Evolutionary conservation across 371 early-diverging fungal species (phyloP), one percentile per base, ranked within the genome.

Genomic region (Rozella allomycis): DNA sequence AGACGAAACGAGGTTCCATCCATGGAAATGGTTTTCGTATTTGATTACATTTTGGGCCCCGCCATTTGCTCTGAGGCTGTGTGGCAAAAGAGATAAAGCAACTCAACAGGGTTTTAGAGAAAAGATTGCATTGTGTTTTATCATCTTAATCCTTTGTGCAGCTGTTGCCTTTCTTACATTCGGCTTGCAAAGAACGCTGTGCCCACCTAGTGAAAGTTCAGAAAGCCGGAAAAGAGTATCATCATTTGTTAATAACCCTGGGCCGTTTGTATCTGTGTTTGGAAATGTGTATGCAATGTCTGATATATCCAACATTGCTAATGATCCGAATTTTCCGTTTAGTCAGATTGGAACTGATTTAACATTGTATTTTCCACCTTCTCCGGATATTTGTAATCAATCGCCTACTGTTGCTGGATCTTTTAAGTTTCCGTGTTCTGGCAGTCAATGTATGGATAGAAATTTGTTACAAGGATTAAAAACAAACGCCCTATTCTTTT

Each of bases 51-150:
- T n/a, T n/a, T n/a, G n/a, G n/a, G n/a, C n/a, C n/a, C n/a, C n/a
- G n/a, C n/a, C n/a, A n/a, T n/a, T n/a, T n/a, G n/a, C n/a, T n/a
- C n/a, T n/a, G n/a, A n/a, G n/a, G n/a, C n/a, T n/a, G n/a, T 5
- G 8, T 28, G 28, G 28, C 5, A 28, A 8, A 16, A 28, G 5
- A 5, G 14, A 7, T 12, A 14, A 12, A 12, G 8, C 6, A 28
- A 16, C 23, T 25, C 37, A 34, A 17, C 37, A 31, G 10, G 49
- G 46, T 2, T 48, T 41, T 41, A 39, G 49, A 31, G 49, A 48
- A 33, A 48, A 48, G 19, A 28, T 48, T 5, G 41, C 39, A 3
- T 46, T 48, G 9, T 35, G 35, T 33, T 34, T 37, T 21, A 23
- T 48, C 10, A 46, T 48, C 12, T 22, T 34, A 4, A 20, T 44